Base-by-base conservation (phyloP, 306 rosid genomes). In the Gleditsia sinensis region DNA sequence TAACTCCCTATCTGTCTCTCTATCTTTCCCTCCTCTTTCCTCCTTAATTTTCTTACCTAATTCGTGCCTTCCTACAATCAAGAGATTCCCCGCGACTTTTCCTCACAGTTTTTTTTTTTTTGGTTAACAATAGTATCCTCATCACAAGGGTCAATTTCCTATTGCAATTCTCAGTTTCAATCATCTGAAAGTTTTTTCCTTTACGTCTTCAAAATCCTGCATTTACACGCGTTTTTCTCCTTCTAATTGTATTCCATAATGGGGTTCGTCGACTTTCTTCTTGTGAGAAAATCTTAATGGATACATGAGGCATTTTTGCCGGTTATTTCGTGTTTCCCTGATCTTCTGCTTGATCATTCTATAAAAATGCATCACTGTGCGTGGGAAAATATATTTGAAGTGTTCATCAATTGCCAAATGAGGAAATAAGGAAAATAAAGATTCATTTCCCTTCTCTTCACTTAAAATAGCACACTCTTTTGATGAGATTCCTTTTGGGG, bases 81-180 rank as follows among this genome's bases (percentile, higher is more conserved):
- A 40, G 54, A 25, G 7, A 40, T 27, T 39, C 17, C 28, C 10
- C 19, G 0, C 55, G 17, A 30, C 6, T 46, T 28, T 51, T 27
- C 70, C 20, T 23, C 21, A 28, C 42, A 16, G 40, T 58, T 57
- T 28, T 19, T 12, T 7, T 34, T 19, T 20, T 10, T 20, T 4
- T 3, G 32, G 32, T 28, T 28, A 28, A 28, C 3, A 28, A 28
- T 28, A 28, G 3, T 2, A 2, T 11, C 40, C 30, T 28, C 54
- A 32, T 71, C 75, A 69, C 81, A 48, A 72, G 11, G 66, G 7
- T 69, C 76, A 49, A 14, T 51, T 39, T 55, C 28, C 7, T 20
- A 28, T 25, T 36, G 13, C 56, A 34, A n/a, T 34, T n/a, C 62
- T 65, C 74, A 48, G 9, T 53, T 65, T 57, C 42, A 34, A 24